phyloP scores from a whole-genome alignment of 768 basidiomycete genomes.

The Dacryopinax primogenitus region DNA sequence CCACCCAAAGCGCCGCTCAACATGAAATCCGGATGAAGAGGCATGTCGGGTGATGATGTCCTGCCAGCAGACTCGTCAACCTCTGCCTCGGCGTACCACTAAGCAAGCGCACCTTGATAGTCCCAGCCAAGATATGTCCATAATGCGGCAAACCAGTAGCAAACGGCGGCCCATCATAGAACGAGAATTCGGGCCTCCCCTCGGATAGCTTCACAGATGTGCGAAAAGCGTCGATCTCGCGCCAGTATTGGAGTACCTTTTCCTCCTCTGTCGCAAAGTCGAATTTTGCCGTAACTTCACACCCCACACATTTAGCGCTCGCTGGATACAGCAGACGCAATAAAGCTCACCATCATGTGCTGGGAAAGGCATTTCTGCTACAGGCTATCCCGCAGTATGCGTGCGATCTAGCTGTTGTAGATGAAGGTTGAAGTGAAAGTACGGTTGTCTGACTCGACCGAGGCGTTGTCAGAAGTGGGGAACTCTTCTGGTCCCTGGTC shows the following conservation, averaged over 20 bases:
- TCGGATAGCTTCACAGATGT: slow-evolving; percentile 87
- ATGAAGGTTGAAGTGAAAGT: neutral
- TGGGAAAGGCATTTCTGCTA: slow-evolving; percentile 44
- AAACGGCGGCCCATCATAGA: slow-evolving; percentile 96
- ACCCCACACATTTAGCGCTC: neutral
- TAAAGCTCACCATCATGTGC: slow-evolving; percentile 53
- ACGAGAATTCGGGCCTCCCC: slow-evolving; percentile 79
- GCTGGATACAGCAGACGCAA: neutral
- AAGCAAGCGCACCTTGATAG: slow-evolving; percentile 58
- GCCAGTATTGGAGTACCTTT: slow-evolving; percentile 83
- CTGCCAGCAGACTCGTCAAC: slow-evolving; percentile 31
- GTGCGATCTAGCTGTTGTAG: neutral
- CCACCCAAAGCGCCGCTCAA: slow-evolving; percentile 92
- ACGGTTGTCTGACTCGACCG: slow-evolving; percentile 4
- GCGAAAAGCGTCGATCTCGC: slow-evolving; percentile 93
- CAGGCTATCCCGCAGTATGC: neutral
- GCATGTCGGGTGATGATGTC: slow-evolving; percentile 97
- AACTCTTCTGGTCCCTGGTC: too few relatives aligned
- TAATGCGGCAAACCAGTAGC: slow-evolving; percentile 96
- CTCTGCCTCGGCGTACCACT: neutral
- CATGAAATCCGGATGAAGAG: slow-evolving; percentile 82
- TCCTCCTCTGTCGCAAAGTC: slow-evolving; percentile 80
- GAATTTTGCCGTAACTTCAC: slow-evolving; percentile 57
- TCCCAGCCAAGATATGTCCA: slow-evolving; percentile 84
- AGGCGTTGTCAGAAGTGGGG: neutral